These are phyloP conservation scores for Secale cereale DNA, from an alignment of 176 grass and related monocot genomes.

Conservation along the genomic window DNA sequence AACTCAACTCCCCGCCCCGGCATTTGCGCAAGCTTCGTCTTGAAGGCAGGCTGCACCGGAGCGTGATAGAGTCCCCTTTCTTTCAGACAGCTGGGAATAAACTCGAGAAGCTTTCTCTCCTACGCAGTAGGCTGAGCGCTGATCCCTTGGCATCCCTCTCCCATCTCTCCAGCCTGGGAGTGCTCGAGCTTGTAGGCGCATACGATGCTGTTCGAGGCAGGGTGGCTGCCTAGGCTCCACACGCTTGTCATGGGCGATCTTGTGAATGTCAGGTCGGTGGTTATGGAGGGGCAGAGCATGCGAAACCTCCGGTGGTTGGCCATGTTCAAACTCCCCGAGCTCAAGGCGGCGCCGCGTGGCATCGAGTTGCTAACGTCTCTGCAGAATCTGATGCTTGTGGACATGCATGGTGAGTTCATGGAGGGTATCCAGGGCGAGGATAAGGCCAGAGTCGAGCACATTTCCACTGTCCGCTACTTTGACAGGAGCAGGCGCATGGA, in stretches of 20 bases:
- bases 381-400: neutral
- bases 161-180: slow-evolving; percentile 11
- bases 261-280: neutral
- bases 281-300: slow-evolving; percentile 5
- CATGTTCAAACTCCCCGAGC: slow-evolving; percentile 10
- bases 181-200: neutral
- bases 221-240: slow-evolving; percentile 28
- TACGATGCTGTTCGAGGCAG: neutral
- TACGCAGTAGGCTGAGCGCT: neutral
- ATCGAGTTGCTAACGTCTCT: neutral
- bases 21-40: neutral
- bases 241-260: slow-evolving; percentile 14
- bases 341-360: slow-evolving; percentile 20
- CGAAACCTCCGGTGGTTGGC: slow-evolving; percentile 21
- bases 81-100: slow-evolving; percentile 14
- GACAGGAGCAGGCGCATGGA: slow-evolving; percentile 18
- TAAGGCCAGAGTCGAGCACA: slow-evolving; percentile 15
- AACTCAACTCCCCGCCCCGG: neutral
- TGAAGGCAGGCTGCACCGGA: slow-evolving; percentile 2
- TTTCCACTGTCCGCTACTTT: slow-evolving; percentile 12
- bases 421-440: slow-evolving; percentile 1
- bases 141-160: slow-evolving; percentile 22
- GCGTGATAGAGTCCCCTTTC: neutral
- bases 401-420: slow-evolving; percentile 18
- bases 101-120: slow-evolving; percentile 1